Base-by-base conservation (phyloP, 2,329 filamentous ascomycete genomes). In the Plectosphaerella plurivora region DNA sequence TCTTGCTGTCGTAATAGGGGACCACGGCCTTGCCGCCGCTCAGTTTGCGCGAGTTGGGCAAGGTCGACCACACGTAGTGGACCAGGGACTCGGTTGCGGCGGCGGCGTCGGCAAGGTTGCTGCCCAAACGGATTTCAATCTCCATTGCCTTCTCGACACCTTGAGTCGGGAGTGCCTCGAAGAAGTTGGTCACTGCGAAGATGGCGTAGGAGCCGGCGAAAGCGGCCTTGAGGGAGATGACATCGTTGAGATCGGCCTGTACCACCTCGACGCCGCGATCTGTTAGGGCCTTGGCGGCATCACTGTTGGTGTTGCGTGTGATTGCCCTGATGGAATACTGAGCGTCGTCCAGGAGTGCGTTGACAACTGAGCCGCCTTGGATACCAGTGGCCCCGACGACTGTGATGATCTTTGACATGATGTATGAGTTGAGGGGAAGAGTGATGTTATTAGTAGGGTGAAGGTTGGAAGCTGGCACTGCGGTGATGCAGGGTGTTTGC, bases 61-160 rank as follows among this genome's bases (percentile, higher is more conserved):
- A 63, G 1, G 74, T 76, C 7, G 68, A 73, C 71, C 73, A 76
- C 51, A 77, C 63, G 57, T 69, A 76, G 53, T 76, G 71, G 49
- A 72, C 60, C 1, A 78, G 64, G 0, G 69, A 67, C 0, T 57
- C 11, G 0, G 63, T 70, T 8, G 60, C 54, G 1, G 67, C 63
- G 1, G 74, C 74, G 3, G 73, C 73, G 5, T 65, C 64, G 5
- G 72, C 73, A 5, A 77, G 53, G 42, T 73, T 75, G 57, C 65
- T 70, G 5, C 68, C 73, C 42, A 73, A 70, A 10, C 53, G 50
- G n/a, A 60, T 58, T 60, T 77, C 74, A 18, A 67, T 61, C 1
- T 67, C 61, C 47, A 68, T 55, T 0, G 70, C 63, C 36, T 67
- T 61, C 2, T 68, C 54, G 76, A 78, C 1, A 74, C 74, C 53